These are phyloP conservation scores for Aureobasidium sp. DNA, from an alignment of 2,329 filamentous ascomycete species.

Conservation along the genomic window DNA sequence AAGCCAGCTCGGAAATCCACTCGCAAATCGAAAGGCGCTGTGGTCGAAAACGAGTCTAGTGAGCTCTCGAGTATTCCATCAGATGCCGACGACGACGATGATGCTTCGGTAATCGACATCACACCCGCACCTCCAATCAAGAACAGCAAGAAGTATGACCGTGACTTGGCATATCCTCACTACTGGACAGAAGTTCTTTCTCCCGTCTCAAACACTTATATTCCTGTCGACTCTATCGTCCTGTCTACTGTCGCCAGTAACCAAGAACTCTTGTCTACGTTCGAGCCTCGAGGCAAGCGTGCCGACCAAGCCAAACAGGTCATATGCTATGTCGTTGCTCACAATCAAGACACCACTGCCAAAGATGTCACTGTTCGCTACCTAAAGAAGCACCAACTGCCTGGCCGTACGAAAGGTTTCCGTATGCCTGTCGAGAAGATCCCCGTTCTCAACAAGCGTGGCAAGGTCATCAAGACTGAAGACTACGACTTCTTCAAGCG, in stretches of 20 bases:
- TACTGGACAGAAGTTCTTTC: constrained; percentile 94
- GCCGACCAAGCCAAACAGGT: constrained; percentile 84
- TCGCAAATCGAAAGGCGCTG: constrained; percentile 33
- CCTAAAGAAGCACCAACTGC: constrained; percentile 70
- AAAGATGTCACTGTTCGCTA: constrained; percentile 95
- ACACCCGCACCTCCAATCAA: constrained; percentile 40
- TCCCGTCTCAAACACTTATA: constrained; percentile 68
- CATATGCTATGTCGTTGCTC: constrained; percentile 81
- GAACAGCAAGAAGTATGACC: constrained; percentile 54
- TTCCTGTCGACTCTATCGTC: constrained; percentile 71
- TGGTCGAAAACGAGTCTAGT: constrained; percentile 43
- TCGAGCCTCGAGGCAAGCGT: constrained; percentile 76
- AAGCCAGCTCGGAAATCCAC: constrained; percentile 24
- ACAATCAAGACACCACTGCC: constrained; percentile 75
- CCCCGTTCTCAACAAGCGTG: constrained; percentile 67
- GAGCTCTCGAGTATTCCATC: constrained; percentile 37
- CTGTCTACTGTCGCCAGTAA: constrained; percentile 63
- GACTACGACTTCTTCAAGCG: constrained; percentile 83
- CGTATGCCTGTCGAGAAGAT: constrained; percentile 74
- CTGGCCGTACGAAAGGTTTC: constrained; percentile 82
- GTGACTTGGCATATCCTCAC: constrained; percentile 72
- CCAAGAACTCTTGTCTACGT: constrained; percentile 61
- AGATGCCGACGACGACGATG: constrained; percentile 38
- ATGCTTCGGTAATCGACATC: constrained; percentile 52
- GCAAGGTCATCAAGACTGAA: constrained; percentile 70